These are phyloP conservation scores for Suillus ampliporus DNA, from an alignment of 768 basidiomycete species.

Conservation along the genomic window DNA sequence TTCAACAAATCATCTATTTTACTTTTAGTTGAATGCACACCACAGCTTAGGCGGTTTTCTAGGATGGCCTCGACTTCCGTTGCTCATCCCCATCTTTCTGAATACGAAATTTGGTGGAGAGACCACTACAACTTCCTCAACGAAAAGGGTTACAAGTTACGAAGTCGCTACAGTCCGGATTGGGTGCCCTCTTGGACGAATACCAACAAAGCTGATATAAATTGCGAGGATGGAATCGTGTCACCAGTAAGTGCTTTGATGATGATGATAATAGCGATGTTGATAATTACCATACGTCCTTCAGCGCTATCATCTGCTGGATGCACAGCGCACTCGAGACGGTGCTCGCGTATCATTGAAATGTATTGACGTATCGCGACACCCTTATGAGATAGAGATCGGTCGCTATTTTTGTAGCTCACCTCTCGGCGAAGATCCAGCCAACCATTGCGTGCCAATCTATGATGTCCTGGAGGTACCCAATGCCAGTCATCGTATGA, in stretches of 20 bases:
- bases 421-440: background rate
- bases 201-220: background rate
- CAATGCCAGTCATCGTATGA: conserved; percentile 9
- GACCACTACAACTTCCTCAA: conserved; percentile 13
- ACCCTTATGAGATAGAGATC: conserved; percentile 27
- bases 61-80: background rate
- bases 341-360: conserved; percentile 36
- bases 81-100: background rate
- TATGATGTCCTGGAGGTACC: conserved; percentile 20
- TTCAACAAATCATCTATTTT: too few relatives aligned
- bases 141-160: conserved; percentile 22
- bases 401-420: conserved; percentile 18
- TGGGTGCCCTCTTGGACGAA: conserved; percentile 30
- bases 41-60: background rate
- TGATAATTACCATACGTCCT: background rate
- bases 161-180: conserved; percentile 21
- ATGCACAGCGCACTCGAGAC: conserved; percentile 33
- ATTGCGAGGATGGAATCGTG: background rate
- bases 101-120: conserved; percentile 7
- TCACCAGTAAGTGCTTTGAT: conserved; percentile 4
- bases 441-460: conserved; percentile 30
- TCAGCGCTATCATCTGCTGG: conserved; percentile 14
- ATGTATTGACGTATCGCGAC: conserved; percentile 8
- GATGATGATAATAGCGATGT: too few relatives aligned
- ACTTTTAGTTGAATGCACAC: background rate